Conservation (phyloP, 1,284 basidiomycete species). For the Coniophora puteana region DNA sequence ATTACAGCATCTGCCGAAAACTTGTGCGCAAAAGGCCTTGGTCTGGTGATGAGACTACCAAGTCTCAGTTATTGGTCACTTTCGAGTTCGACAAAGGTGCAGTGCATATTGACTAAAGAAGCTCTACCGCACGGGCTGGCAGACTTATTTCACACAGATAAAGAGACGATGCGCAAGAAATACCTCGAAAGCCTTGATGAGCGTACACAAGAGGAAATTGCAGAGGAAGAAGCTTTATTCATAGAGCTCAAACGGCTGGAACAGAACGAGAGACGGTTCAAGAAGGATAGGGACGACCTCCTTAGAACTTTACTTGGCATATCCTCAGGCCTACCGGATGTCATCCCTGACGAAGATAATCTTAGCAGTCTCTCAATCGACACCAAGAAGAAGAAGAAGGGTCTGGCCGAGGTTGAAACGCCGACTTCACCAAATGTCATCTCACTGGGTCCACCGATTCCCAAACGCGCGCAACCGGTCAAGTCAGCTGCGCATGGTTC, state of each 20-base stretch:
- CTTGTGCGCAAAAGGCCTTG: slow-evolving; percentile 83
- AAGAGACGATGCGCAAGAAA: slow-evolving; percentile 86
- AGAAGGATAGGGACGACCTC: slow-evolving; percentile 87
- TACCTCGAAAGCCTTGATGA: slow-evolving; percentile 85
- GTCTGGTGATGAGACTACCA: slow-evolving; percentile 74
- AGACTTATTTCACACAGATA: slow-evolving; percentile 45
- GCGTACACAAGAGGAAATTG: slow-evolving; percentile 85
- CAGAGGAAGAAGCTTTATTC: slow-evolving; percentile 95
- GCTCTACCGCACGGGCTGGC: no score
- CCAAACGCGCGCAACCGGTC: slow-evolving; percentile 43
- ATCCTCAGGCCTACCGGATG: slow-evolving; percentile 78
- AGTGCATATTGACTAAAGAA: no score
- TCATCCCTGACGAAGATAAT: slow-evolving; percentile 62
- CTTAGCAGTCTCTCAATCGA: slow-evolving; percentile 40
- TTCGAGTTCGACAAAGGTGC: slow-evolving; percentile 84
- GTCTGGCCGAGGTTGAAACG: slow-evolving; percentile 36
- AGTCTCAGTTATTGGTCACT: slow-evolving; percentile 63
- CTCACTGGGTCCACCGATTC: slow-evolving; percentile 37
- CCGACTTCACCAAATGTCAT: slow-evolving; percentile 47
- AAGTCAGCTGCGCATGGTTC: slow-evolving; percentile 60
- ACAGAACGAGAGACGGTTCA: slow-evolving; percentile 88
- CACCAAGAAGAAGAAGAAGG: slow-evolving; percentile 47
- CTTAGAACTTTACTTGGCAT: slow-evolving; percentile 81
- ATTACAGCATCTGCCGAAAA: slow-evolving; percentile 90
- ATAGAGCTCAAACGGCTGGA: slow-evolving; percentile 93